phyloP scores from a whole-genome alignment of 176 grass and related monocot species.

The Carex scoparia region DNA sequence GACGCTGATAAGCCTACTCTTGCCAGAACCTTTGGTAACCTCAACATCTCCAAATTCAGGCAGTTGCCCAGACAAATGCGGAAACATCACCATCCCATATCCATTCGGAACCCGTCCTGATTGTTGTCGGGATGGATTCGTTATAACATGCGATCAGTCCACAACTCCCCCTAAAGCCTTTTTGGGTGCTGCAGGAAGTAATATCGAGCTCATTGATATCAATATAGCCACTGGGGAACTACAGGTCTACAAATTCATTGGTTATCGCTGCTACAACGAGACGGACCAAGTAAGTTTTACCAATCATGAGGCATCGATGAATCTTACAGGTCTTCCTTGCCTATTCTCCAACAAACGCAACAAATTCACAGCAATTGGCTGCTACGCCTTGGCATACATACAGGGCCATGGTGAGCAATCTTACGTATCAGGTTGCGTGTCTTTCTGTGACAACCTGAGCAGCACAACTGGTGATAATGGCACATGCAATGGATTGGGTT shows the following conservation, averaged over 20 bases:
- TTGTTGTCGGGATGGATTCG: slow-evolving; percentile 28
- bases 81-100: slow-evolving; percentile 28
- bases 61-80: background rate
- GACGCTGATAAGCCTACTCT: background rate
- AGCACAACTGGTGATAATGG: background rate
- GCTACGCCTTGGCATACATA: background rate
- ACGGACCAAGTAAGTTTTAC: too few relatives aligned
- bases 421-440: background rate
- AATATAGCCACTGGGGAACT: background rate
- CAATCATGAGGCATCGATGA: too few relatives aligned
- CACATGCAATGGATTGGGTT: slow-evolving; percentile 20
- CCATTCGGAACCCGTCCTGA: slow-evolving; percentile 30
- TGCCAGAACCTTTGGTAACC: too few relatives aligned
- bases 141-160: slow-evolving; percentile 14
- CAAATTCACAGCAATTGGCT: slow-evolving; percentile 32
- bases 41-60: too few relatives aligned
- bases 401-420: background rate
- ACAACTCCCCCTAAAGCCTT: background rate
- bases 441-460: background rate
- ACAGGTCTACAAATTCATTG: too few relatives aligned
- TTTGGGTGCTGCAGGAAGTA: background rate
- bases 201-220: background rate
- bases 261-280: background rate
- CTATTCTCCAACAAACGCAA: background rate
- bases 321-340: background rate